Base-by-base conservation (phyloP, 306 rosid species). In the Glycine latifolia region DNA sequence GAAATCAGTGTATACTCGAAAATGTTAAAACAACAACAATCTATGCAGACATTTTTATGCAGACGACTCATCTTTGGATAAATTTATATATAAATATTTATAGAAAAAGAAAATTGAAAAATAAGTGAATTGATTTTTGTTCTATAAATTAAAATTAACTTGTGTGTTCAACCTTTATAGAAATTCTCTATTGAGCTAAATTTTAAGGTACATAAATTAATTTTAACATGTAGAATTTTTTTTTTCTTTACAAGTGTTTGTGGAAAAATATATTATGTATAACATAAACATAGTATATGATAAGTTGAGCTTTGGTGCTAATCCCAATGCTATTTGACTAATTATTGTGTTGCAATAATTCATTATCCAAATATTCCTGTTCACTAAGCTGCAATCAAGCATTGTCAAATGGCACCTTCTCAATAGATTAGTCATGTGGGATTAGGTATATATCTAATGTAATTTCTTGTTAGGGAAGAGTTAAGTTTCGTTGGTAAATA, bases 401-500 rank as follows among this genome's bases (percentile, higher is more conserved):
- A 77, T 48, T 11, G n/a, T 43, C 67, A 78, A 67, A 53, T 68
- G 56, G 75, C 14, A 67, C 15, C 58, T 78, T 53, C 56, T 78
- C 17, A 49, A 78, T 16, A 53, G 48, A 79, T 67, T 68, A 70
- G 60, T 31, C 26, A 16, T 43, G 2, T 43, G 2, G 33, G 61
- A 67, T 79, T 70, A 79, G 83, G 71, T 79, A 31, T 43, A 58
- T 31, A 60, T 70, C 54, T 10, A 46, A 67, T 43, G 10, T 69
- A 48, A 58, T 70, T 44, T 46, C 59, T 67, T 67, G 62, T 54
- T 67, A 10, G 58, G 35, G 58, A 76, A 50, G 67, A 35, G 65
- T 53, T 63, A 71, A 71, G 77, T n/a, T 59, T 59, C 12, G 1
- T 59, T 37, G 50, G 9, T 48, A 44, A 61, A 63, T 63, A 37